A percentile compares a stretch with the other conserved stretches of the same genome.
These are phyloP conservation scores for Psidium friedrichsthalianum DNA, from an alignment of 345 rosid species.

Conservation along the genomic window DNA sequence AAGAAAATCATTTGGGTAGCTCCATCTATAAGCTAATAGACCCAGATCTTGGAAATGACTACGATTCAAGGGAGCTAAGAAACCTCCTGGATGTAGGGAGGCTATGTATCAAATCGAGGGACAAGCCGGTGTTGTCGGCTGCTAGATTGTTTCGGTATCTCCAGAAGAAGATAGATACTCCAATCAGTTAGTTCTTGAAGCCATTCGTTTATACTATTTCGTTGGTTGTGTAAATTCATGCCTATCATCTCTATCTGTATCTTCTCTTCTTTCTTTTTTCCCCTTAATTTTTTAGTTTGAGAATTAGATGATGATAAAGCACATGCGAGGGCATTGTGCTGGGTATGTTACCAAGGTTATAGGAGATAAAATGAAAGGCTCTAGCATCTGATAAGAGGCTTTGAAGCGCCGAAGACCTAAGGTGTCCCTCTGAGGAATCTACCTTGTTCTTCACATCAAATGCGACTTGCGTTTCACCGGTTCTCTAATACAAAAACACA, in stretches of 20 bases:
- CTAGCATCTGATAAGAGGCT: not conserved
- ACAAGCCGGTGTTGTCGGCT: constrained; percentile 44
- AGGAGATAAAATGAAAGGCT: not conserved
- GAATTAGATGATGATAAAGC: not conserved
- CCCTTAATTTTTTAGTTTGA: not conserved
- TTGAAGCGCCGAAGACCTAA: not conserved
- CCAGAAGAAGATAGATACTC: constrained; percentile 38
- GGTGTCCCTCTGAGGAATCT: not conserved
- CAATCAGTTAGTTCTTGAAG: not conserved
- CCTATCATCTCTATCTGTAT: not conserved
- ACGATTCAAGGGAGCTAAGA: constrained; percentile 53
- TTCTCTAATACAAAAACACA: not conserved
- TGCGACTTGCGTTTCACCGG: not conserved
- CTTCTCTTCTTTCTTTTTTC: not conserved
- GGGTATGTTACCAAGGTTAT: not conserved
- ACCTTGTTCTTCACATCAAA: not conserved
- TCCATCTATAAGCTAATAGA: constrained; percentile 79
- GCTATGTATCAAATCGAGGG: constrained; percentile 51
- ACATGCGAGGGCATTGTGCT: not conserved
- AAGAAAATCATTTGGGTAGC: constrained; percentile 44
- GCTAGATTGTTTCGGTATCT: constrained; percentile 57
- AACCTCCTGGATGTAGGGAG: constrained; percentile 65
- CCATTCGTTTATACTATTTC: not conserved
- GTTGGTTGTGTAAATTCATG: not conserved
- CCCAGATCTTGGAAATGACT: constrained; percentile 71